Base-by-base conservation (phyloP, 192 early-diverging fungal species). In the Glomus cerebriforme region DNA sequence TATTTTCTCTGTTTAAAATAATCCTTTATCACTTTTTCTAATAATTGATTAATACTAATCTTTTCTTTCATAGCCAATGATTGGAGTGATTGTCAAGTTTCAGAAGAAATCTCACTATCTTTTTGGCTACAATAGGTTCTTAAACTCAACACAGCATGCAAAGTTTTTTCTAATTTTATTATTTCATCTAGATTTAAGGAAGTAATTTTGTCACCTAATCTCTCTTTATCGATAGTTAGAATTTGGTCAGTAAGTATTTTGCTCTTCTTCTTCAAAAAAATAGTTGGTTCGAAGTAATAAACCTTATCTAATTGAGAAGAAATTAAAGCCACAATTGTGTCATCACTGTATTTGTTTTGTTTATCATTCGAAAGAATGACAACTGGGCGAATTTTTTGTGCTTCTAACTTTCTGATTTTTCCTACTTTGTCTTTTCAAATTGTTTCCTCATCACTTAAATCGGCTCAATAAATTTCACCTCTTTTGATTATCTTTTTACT, bases 291-390 rank as follows among this genome's bases (percentile, higher is more conserved):
- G 34, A 67, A 67, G 15, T 31, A 67, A 67, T 67, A 67, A 67
- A 67, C 65, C 19, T 67, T 67, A 37, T 67, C 65, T 2, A 67
- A 6, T 37, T 67, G 65, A 7, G 65, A 67, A 67, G 12, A 19
- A 67, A 67, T 67, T 67, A 67, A 37, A 67, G 65, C 65, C n/a
- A 67, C 65, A 67, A 67, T 67, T 32, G 34, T 19, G 5, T 24
- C 65, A 2, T 32, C 65, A 19, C 65, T 67, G 15, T 31, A 67
- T 67, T 67, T 24, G 34, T 67, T 67, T 67, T 67, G 65, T 22
- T 67, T 67, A 22, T 67, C 31, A 12, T 67, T 67, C 1, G 35
- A 67, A 32, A 67, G 3, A 67, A 67, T 12, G 8, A 45, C 43
- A 1, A 45, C 43, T 8, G 43, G 43, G 10, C 43, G 43, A 12